Percentiles rank a stretch among this genome's conserved stretches.
These are phyloP conservation scores for Spathaspora boniae DNA, from an alignment of 805 yeast genomes.

Conservation along the genomic window DNA sequence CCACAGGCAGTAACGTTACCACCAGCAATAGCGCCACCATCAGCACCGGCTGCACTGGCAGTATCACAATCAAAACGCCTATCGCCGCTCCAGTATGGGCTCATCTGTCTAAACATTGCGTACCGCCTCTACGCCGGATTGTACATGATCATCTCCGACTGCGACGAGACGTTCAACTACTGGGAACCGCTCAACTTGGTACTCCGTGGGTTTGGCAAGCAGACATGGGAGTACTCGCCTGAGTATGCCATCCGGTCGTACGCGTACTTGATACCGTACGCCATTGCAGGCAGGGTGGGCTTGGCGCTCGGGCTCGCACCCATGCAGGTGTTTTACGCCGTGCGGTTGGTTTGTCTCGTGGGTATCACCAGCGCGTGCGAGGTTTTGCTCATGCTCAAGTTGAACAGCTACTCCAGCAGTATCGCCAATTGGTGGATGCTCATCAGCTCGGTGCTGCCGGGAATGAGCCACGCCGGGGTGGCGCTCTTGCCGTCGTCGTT, in stretches of 20 bases:
- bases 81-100: conserved; percentile 8
- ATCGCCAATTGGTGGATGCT: conserved; percentile 60
- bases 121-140: conserved; percentile 39
- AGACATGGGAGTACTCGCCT: conserved; percentile 97
- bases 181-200: conserved; percentile 90
- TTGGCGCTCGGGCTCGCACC: conserved; percentile 9
- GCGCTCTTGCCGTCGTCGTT: conserved; percentile 82
- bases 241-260: conserved; percentile 84
- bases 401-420: conserved; percentile 33
- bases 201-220: conserved; percentile 80
- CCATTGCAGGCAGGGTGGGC: conserved; percentile 22
- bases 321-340: conserved; percentile 43
- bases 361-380: conserved; percentile 50
- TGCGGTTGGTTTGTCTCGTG: conserved; percentile 41
- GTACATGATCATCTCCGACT: conserved; percentile 75
- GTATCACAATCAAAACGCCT: conserved; percentile 5
- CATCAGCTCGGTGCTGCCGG: conserved; percentile 65
- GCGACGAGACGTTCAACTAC: conserved; percentile 90
- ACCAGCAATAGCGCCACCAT: background rate
- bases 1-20: conserved; percentile 2
- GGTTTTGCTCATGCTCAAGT: conserved; percentile 41
- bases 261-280: conserved; percentile 61
- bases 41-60: conserved; percentile 4
- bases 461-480: conserved; percentile 85
- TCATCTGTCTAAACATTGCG: conserved; percentile 8